Conservation (phyloP, 1,284 basidiomycete species). For the Amylostereum areolatum region DNA sequence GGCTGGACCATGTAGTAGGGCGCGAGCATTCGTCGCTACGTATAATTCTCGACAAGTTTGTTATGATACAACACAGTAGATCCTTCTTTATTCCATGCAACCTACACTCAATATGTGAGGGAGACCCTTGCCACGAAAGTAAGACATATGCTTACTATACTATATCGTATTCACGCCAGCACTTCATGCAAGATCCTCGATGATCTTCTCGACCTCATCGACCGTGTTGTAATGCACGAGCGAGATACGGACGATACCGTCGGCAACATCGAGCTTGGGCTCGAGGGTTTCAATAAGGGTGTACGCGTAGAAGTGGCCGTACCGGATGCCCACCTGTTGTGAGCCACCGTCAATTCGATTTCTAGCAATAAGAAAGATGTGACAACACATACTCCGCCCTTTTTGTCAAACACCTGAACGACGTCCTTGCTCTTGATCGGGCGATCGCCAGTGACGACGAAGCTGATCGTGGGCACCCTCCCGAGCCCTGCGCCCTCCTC, state of each 20-base stretch:
- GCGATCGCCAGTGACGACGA: slow-evolving; percentile 55
- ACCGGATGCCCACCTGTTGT: slow-evolving; percentile 65
- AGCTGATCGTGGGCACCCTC: slow-evolving; percentile 70
- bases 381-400: slow-evolving; percentile 47
- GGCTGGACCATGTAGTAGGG: too few species aligned
- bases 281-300: slow-evolving; percentile 47
- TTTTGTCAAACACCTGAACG: slow-evolving; percentile 57
- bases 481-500: slow-evolving; percentile 35
- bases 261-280: slow-evolving; percentile 52
- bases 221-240: slow-evolving; percentile 80
- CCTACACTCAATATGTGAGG: too few species aligned
- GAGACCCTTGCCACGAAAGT: too few species aligned
- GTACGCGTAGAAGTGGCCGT: slow-evolving; percentile 77
- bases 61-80: too few species aligned
- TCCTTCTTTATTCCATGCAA: too few species aligned
- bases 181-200: slow-evolving; percentile 47
- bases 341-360: too few species aligned
- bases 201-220: slow-evolving; percentile 57
- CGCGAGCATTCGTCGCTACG: too few species aligned
- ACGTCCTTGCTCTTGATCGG: slow-evolving; percentile 54
- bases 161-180: slow-evolving; percentile 13
- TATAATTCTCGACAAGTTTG: too few species aligned
- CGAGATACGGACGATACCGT: slow-evolving; percentile 71
- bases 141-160: too few species aligned
- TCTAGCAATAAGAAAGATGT: neutral